Conservation (phyloP, 768 basidiomycete genomes). For the Tulasnella sp. region DNA sequence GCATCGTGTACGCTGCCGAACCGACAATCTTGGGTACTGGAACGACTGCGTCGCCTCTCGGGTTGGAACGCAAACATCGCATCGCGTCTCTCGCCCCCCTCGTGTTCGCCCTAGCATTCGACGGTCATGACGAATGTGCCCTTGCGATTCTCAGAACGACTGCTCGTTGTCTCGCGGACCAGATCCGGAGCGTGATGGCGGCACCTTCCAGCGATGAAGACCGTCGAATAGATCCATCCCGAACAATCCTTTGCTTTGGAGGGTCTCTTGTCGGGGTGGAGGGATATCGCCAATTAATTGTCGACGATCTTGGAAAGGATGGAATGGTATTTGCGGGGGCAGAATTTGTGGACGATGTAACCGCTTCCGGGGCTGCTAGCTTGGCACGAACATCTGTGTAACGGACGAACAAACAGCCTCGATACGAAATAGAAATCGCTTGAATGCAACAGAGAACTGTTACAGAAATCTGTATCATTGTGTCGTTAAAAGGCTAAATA, state of each 20-base stretch:
- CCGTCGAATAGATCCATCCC: slow-evolving; percentile 35
- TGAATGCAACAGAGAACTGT: background rate
- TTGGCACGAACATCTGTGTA: slow-evolving; percentile 35
- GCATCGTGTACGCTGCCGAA: slow-evolving; percentile 62
- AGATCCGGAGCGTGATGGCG: slow-evolving; percentile 52
- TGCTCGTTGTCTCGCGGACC: slow-evolving; percentile 53
- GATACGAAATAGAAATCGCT: background rate
- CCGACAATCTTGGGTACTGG: slow-evolving; percentile 35
- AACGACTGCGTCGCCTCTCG: slow-evolving; percentile 34
- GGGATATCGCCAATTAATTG: slow-evolving; percentile 51
- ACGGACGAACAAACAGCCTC: background rate
- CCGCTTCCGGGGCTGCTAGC: slow-evolving; percentile 58
- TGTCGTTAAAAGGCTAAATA: background rate
- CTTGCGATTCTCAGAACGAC: slow-evolving; percentile 52
- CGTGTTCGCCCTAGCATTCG: slow-evolving; percentile 74
- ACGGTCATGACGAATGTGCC: slow-evolving; percentile 52
- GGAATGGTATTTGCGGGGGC: slow-evolving; percentile 59
- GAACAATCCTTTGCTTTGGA: slow-evolving; percentile 68
- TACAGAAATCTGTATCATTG: background rate
- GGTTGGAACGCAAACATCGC: slow-evolving; percentile 59
- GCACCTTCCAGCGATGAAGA: background rate
- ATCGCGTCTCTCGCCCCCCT: slow-evolving; percentile 68
- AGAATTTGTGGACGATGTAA: slow-evolving; percentile 65
- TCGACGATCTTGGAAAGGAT: slow-evolving; percentile 52
- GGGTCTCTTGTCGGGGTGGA: slow-evolving; percentile 69